Evolutionary conservation across 176 grass and related monocot genomes (phyloP), one percentile per base, ranked within the genome.

Genomic region (Paspalum notatum): DNA sequence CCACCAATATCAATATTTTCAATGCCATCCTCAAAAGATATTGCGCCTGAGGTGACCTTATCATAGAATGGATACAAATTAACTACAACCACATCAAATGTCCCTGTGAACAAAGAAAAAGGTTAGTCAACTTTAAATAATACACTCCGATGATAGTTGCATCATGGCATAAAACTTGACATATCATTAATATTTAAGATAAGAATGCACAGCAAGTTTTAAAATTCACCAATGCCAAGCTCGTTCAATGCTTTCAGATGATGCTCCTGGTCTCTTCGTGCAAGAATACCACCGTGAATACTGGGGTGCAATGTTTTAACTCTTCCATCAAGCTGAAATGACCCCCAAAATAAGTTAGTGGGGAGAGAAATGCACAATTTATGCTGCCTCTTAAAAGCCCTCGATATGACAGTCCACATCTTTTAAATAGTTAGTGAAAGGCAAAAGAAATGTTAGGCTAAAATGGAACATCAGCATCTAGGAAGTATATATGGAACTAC

Each of bases 1-100:
- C 95, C 95, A 80, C 95, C 92, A 75, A 98, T 98, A 76, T 98
- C 95, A 75, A 98, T 93, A 87, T 94, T 98, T 83, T 98, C 95
- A 89, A 94, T 83, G 51, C 95, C 95, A 72, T 98, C 95, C 59
- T 98, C 95, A 81, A 98, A 94, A 85, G 92, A 80, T 75, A 98
- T 86, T 68, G 69, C 26, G 78, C 68, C 86, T 9, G 90, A 84
- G 39, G 95, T 94, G 78, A 98, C 95, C 66, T 98, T 98, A 55
- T 91, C 82, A 68, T 98, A 94, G 80, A 94, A 98, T 52, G 95
- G 95, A 75, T 98, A 98, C 75, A 98, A 85, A 48, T 98, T 98
- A 46, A 98, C 95, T 48, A 98, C 92, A 76, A 98, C 95, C 68
- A 98, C 82, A 78, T 98, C 95, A 84, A 98, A 94, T 91, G 92